phyloP scores from a whole-genome alignment of 2,329 filamentous ascomycete species.

The Neocucurbitaria cava region DNA sequence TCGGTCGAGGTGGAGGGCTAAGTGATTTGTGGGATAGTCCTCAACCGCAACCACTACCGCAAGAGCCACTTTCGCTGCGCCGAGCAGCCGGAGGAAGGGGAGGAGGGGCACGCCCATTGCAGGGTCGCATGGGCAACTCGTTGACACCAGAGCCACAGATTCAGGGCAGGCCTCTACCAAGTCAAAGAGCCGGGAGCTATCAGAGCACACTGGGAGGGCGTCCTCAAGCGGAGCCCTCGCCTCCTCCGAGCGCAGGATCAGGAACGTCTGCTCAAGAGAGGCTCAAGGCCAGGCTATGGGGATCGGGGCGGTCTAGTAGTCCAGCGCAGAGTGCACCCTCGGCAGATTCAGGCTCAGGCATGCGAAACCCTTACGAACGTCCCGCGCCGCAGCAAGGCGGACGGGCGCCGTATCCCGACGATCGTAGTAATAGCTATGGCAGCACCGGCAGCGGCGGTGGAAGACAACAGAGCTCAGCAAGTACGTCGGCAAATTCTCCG shows the following conservation, averaged over 20 bases:
- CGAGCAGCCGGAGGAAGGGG: constrained; percentile 53
- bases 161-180: constrained; percentile 69
- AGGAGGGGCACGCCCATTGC: constrained; percentile 39
- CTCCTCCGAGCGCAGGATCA: constrained; percentile 45
- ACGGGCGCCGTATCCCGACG: constrained; percentile 41
- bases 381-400: constrained; percentile 21
- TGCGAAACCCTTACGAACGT: constrained; percentile 39
- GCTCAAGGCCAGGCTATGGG: constrained; percentile 80
- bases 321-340: constrained; percentile 51
- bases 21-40: constrained; percentile 66
- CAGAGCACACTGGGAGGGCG: constrained; percentile 60
- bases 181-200: constrained; percentile 76
- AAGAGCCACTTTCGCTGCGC: constrained; percentile 52
- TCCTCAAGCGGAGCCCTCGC: constrained; percentile 41
- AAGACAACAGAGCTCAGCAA: constrained; percentile 35
- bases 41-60: constrained; percentile 45
- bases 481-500: constrained; percentile 42
- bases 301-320: constrained; percentile 66
- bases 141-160: constrained; percentile 41
- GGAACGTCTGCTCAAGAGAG: constrained; percentile 76
- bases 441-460: constrained; percentile 32
- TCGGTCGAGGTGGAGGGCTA: constrained; percentile 55
- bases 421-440: constrained; percentile 41
- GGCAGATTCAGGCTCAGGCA: constrained; percentile 15
- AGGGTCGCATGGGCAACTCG: constrained; percentile 41